Evolutionary conservation across 1,284 basidiomycete genomes (phyloP).

Genomic region (Megacollybia platyphylla): DNA sequence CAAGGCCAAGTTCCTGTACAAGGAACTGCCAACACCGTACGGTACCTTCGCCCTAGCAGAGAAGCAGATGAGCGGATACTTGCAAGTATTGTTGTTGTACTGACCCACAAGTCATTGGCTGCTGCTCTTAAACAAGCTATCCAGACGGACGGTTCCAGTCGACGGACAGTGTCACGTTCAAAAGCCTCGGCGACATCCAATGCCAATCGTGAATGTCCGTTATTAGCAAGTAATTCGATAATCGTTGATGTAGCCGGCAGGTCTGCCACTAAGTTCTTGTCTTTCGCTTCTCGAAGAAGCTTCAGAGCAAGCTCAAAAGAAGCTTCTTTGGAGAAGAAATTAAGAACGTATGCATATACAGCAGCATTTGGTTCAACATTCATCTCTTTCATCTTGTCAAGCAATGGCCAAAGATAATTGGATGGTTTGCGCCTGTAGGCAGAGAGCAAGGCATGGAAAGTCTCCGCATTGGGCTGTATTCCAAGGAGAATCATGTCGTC

Average conservation of each 20-base stretch:
- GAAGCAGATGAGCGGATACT: slow-evolving; percentile 3
- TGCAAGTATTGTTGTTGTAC: slow-evolving; percentile 14
- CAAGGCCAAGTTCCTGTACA: slow-evolving; percentile 34
- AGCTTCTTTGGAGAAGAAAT: slow-evolving; percentile 26
- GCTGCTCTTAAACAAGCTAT: slow-evolving; percentile 43
- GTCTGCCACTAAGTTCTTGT: slow-evolving; percentile 31
- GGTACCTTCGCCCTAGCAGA: slow-evolving; percentile 51
- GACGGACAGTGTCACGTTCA: slow-evolving; percentile 39
- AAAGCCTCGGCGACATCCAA: slow-evolving; percentile 51
- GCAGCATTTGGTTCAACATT: slow-evolving; percentile 32
- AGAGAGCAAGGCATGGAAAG: slow-evolving; percentile 54
- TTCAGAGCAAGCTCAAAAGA: slow-evolving; percentile 57
- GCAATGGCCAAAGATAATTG: slow-evolving; percentile 18
- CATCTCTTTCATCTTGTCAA: slow-evolving; percentile 33
- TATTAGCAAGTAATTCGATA: slow-evolving; percentile 32
- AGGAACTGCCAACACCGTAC: slow-evolving; percentile 49
- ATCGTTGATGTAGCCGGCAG: slow-evolving; percentile 34
- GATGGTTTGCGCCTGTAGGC: slow-evolving; percentile 27
- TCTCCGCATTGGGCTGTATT: slow-evolving; percentile 39
- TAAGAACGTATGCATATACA: slow-evolving; percentile 43
- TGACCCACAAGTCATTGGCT: slow-evolving; percentile 48
- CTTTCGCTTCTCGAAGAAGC: slow-evolving; percentile 37
- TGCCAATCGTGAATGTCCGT: slow-evolving; percentile 48
- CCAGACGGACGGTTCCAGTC: slow-evolving; percentile 43
- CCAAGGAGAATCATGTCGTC: slow-evolving; percentile 57